Percentiles rank a stretch among this genome's conserved stretches.
Conservation (phyloP, 2,329 filamentous ascomycete genomes). For the Sordariomycetes sp. region DNA sequence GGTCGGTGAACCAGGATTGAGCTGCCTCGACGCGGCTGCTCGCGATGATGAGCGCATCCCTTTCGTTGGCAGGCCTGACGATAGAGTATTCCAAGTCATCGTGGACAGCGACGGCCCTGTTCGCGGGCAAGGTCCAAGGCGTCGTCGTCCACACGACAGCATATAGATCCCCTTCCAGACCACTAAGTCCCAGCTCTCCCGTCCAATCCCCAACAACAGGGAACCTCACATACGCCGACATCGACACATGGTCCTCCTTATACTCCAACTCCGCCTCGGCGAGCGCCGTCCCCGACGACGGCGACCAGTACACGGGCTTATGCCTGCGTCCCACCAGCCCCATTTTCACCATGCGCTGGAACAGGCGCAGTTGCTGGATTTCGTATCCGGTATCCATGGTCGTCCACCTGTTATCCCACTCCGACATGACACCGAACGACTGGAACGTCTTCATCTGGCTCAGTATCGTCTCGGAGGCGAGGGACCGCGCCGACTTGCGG, state of each 20-base stretch:
- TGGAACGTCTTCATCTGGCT: slow-evolving; percentile 63
- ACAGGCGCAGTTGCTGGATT: slow-evolving; percentile 60
- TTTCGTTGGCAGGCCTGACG: slow-evolving; percentile 32
- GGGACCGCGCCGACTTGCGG: slow-evolving; percentile 46
- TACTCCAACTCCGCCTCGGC: slow-evolving; percentile 82
- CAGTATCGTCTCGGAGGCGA: slow-evolving; percentile 56
- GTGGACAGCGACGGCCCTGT: slow-evolving; percentile 76
- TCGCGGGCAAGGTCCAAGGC: slow-evolving; percentile 92
- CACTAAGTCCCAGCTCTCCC: slow-evolving; percentile 18
- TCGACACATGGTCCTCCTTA: slow-evolving; percentile 58
- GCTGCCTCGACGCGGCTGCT: slow-evolving; percentile 53
- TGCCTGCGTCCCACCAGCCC: slow-evolving; percentile 65
- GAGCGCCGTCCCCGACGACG: slow-evolving; percentile 63
- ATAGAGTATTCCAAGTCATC: slow-evolving; percentile 61
- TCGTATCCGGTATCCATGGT: slow-evolving; percentile 72
- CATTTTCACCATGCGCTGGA: slow-evolving; percentile 59
- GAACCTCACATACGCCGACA: slow-evolving; percentile 69
- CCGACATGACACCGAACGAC: slow-evolving; percentile 65
- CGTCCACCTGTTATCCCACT: slow-evolving; percentile 65
- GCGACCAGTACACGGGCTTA: slow-evolving; percentile 81
- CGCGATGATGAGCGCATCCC: slow-evolving; percentile 57
- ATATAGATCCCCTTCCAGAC: slow-evolving; percentile 39
- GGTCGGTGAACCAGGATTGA: slow-evolving; percentile 33
- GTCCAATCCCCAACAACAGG: slow-evolving; percentile 39
- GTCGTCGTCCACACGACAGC: slow-evolving; percentile 99